Evolutionary conservation across 495 filamentous ascomycete species (phyloP), one percentile per base, ranked within the genome.

Genomic region (Hyaloscypha bicolor): DNA sequence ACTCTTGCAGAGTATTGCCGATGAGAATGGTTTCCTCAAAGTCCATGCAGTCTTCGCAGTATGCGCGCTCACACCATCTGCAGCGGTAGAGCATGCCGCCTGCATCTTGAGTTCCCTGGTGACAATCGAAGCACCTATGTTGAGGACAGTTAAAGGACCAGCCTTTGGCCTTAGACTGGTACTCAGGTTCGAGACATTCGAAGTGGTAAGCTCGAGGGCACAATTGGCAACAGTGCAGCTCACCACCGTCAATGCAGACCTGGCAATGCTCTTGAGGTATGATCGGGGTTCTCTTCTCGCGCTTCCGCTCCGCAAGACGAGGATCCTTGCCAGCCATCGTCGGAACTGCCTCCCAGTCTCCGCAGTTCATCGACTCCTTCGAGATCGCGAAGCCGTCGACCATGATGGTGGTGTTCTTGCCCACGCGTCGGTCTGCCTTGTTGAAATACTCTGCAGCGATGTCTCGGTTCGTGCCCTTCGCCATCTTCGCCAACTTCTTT

Each of bases 11-110:
- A 45, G 71, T 82, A 8, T 84, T 82, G 4, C 83, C 86, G 4
- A 90, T 64, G 1, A 88, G 79, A 12, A 76, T 71, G 1, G 82
- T 81, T 29, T 74, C 78, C 6, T 83, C 78, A 74, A 81, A 88
- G 45, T 90, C 80, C 0, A 90, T 67, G 68, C 88, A 90, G 42
- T 88, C 81, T 59, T 90, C 88, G 66, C 88, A 91, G 66, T 77
- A 90, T 2, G 81, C 87, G 0, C 72, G 68, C 60, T 83, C 79
- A 69, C 88, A 91, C 75, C 77, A 83, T 0, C 84, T 76, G 68
- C 88, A 90, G 9, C 82, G 78, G 71, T 83, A 87, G 3, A 91
- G 75, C 70, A 91, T 79, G 3, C 87, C 85, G 0, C 88, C 87
- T 0, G 83, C 85, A 52, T 87, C 80, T 2, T 73, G 73, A 0